A percentile compares a stretch with the other conserved stretches of the same genome.
Evolutionary conservation across 1,284 basidiomycete genomes (phyloP).

Genomic region (Ustilago curta): DNA sequence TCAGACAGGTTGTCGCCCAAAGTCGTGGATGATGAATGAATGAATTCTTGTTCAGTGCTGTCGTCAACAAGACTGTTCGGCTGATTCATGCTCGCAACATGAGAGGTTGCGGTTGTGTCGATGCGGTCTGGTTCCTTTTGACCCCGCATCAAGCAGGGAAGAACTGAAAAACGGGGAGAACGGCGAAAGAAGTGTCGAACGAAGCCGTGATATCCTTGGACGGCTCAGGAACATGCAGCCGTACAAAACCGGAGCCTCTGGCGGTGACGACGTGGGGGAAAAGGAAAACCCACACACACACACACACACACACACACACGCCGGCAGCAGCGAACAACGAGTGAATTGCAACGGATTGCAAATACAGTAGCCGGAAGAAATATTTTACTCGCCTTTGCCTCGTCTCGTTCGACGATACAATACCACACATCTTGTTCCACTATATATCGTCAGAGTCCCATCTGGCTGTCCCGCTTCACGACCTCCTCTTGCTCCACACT

Average conservation of each 20-base stretch:
- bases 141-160: not conserved
- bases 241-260: not conserved
- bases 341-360: constrained; percentile 10
- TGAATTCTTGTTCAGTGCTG: no score
- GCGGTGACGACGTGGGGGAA: constrained; percentile 6
- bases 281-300: not conserved
- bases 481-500: not conserved
- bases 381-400: constrained; percentile 5
- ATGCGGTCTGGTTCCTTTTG: not conserved
- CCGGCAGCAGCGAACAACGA: no score
- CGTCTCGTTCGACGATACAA: not conserved
- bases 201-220: constrained; percentile 7
- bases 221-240: constrained; percentile 3
- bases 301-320: not conserved
- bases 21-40: no score
- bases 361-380: constrained; percentile 52
- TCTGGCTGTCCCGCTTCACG: not conserved
- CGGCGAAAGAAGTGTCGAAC: not conserved
- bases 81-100: no score
- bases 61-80: no score
- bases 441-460: not conserved
- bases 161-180: not conserved
- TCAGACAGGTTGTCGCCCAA: no score
- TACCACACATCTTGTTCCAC: no score
- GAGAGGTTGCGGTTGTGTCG: no score